These are phyloP conservation scores for Colletotrichum lupini DNA, from an alignment of 2,329 filamentous ascomycete genomes.

Conservation along the genomic window DNA sequence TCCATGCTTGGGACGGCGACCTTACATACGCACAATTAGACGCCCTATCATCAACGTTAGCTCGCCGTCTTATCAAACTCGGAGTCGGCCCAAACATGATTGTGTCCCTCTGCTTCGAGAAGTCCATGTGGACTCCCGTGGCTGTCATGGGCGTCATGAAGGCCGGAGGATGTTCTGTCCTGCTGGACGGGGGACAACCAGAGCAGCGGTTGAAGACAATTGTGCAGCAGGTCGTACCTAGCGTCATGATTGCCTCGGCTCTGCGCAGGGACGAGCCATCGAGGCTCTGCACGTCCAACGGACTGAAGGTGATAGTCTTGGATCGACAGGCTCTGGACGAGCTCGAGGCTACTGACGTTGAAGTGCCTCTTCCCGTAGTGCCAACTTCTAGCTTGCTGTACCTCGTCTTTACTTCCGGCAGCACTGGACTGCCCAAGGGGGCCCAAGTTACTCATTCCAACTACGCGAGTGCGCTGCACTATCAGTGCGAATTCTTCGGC, in stretches of 20 bases:
- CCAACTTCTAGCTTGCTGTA: constrained; percentile 38
- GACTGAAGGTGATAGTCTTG: neutral
- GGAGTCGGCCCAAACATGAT: constrained; percentile 42
- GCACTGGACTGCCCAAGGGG: constrained; percentile 66
- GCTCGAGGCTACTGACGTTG: neutral
- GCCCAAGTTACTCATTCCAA: constrained; percentile 51
- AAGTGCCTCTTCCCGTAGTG: neutral
- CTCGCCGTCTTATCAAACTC: constrained; percentile 37
- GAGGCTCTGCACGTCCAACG: neutral
- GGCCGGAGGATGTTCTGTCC: constrained; percentile 46
- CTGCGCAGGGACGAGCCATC: neutral
- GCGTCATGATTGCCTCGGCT: constrained; percentile 31
- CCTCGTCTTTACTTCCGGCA: constrained; percentile 67
- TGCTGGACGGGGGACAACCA: constrained; percentile 41
- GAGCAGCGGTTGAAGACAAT: neutral
- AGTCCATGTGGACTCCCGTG: constrained; percentile 45
- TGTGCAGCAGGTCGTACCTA: neutral
- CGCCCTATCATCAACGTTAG: constrained; percentile 12
- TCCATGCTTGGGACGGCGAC: neutral
- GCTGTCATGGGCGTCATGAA: constrained; percentile 44
- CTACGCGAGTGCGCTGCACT: constrained; percentile 39
- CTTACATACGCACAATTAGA: neutral
- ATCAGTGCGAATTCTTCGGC: neutral
- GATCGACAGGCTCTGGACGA: constrained; percentile 18
- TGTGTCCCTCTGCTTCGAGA: constrained; percentile 46